Conservation (phyloP, 2,329 filamentous ascomycete species). For the Ceratocystis destructans region DNA sequence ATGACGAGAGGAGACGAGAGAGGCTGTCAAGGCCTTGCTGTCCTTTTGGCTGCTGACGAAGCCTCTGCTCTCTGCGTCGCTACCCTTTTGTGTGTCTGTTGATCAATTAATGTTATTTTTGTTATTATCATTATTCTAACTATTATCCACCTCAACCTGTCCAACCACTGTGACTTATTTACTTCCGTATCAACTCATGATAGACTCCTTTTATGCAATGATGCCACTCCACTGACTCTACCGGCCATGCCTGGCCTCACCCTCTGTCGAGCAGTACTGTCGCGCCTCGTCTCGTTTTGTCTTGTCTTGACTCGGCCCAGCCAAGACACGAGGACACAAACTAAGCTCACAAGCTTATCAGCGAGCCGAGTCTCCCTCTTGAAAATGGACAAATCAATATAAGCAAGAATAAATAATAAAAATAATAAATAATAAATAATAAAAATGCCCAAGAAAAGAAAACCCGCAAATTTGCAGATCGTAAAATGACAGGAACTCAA, state of each 20-base stretch:
- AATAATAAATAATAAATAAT: background rate
- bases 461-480: background rate
- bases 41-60: background rate
- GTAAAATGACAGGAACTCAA: background rate
- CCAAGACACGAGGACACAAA: background rate
- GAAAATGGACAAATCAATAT: background rate
- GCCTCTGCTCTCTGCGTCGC: too few species aligned
- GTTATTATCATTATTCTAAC: too few species aligned
- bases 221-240: background rate
- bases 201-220: too few species aligned
- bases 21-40: background rate
- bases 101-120: too few species aligned
- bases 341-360: background rate
- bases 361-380: background rate
- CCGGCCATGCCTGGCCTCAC: background rate
- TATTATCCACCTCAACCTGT: too few species aligned
- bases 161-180: too few species aligned
- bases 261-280: background rate
- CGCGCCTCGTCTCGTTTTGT: background rate
- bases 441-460: background rate
- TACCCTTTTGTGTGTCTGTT: too few species aligned
- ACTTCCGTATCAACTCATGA: too few species aligned
- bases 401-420: background rate
- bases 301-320: conserved; percentile 1
- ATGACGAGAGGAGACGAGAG: background rate